Evolutionary conservation across 2,329 filamentous ascomycete species (phyloP), one percentile per base, ranked within the genome.

Genomic region (Colletotrichum coccodes): DNA sequence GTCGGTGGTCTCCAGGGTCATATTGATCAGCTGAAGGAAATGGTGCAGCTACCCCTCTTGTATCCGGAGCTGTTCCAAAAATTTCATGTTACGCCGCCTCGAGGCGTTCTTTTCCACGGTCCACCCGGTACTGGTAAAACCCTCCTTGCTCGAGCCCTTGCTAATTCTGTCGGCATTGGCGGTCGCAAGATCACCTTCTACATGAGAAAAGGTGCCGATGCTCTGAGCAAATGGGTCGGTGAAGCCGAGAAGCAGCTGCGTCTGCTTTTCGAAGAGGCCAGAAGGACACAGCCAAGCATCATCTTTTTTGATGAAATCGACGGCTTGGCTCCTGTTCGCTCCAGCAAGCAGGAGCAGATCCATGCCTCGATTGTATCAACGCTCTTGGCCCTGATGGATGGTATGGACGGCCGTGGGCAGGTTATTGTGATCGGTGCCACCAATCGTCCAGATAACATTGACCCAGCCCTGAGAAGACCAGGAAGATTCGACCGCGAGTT

Each of bases 301-400:
- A 99, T 99, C 79, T 99, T 99, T 84, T 98, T 99, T 74, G 96
- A 99, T 78, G 96, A 99, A 79, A 99, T 99, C 73, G 96, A 99
- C 81, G 96, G 96, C 63, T 86, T 99, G 72, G 96, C 96, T 3
- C 97, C 96, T 59, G 96, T 98, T 38, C 89, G 96, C 74, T 98
- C 96, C 14, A 98, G 95, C 81, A 98, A 98, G 79, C 95, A 98
- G 81, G 96, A 99, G 78, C 96, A 99, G 81, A 98, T 98, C 68
- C 96, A 99, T 80, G 94, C 96, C 6, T 98, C 95, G 2, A 99
- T 99, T 72, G 95, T 98, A 16, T 97, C 95, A 2, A 98, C 95
- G 1, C 83, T 98, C n/a, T 84, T 98, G 68, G 95, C 95, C 1
- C 82, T 98, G 75, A 98, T 98, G 95, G 95, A 98, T 79, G 95